phyloP scores from a whole-genome alignment of 2,329 filamentous ascomycete genomes.

The Penicillium sp. region DNA sequence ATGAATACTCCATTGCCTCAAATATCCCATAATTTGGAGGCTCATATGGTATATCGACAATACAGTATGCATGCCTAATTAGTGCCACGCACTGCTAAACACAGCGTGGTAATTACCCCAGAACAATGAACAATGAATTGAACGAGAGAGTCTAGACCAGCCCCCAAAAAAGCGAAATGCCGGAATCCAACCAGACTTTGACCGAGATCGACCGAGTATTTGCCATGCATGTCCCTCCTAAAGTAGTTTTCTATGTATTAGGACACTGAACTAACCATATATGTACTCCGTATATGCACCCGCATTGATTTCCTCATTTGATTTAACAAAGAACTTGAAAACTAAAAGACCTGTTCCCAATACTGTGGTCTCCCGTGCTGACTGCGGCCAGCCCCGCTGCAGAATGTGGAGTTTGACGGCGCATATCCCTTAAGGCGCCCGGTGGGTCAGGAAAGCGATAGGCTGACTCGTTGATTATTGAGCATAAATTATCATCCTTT shows the following conservation, averaged over 20 bases:
- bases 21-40: background rate
- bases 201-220: background rate
- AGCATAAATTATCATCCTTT: background rate
- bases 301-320: background rate
- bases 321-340: background rate
- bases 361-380: conserved; percentile 4
- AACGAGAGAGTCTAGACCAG: background rate
- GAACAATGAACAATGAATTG: background rate
- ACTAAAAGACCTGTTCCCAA: background rate
- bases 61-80: background rate
- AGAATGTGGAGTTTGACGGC: conserved; percentile 9
- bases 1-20: background rate
- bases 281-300: too few species aligned
- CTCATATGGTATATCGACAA: background rate
- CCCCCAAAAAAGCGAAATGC: background rate
- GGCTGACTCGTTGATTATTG: background rate
- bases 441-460: background rate
- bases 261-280: background rate
- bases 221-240: background rate
- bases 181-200: background rate
- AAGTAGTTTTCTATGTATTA: background rate
- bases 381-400: conserved; percentile 8
- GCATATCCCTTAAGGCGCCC: background rate
- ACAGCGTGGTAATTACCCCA: background rate
- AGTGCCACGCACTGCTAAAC: background rate